phyloP scores from a whole-genome alignment of 371 early-diverging fungal species.

The Saksenaea vasiformis region DNA sequence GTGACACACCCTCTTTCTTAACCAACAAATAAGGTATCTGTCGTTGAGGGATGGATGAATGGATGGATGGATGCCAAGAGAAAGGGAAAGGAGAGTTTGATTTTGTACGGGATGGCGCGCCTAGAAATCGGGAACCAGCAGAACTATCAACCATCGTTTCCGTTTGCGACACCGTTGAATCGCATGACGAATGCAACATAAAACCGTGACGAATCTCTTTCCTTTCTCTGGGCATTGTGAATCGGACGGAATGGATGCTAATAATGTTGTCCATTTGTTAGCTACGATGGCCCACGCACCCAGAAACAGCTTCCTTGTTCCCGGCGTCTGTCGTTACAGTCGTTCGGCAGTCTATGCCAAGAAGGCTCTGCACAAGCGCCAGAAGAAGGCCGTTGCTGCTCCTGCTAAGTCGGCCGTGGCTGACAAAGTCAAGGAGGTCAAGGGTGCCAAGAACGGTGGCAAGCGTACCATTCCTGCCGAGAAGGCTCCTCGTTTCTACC shows the following conservation, averaged over 20 bases:
- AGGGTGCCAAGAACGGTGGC: slow-evolving; percentile 81
- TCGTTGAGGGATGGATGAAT: neutral
- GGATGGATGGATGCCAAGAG: neutral
- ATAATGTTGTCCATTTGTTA: neutral
- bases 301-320: slow-evolving; percentile 78
- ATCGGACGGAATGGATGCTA: neutral
- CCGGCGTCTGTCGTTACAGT: slow-evolving; percentile 78
- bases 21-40: slow-evolving; percentile 3
- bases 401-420: slow-evolving; percentile 52
- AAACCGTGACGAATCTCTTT: no score
- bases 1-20: slow-evolving; percentile 2
- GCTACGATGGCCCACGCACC: slow-evolving; percentile 37
- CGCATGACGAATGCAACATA: no score
- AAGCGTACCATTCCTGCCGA: slow-evolving; percentile 71
- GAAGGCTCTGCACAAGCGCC: slow-evolving; percentile 85
- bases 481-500: slow-evolving; percentile 80
- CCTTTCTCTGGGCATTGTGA: no score
- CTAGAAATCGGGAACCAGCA: no score
- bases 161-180: no score
- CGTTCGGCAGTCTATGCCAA: slow-evolving; percentile 80
- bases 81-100: neutral
- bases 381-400: slow-evolving; percentile 57
- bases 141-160: no score
- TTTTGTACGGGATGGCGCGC: neutral
- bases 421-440: slow-evolving; percentile 76